Base-by-base conservation (phyloP, 352 stramenopile genomes). In the Pythium sukuiense region DNA sequence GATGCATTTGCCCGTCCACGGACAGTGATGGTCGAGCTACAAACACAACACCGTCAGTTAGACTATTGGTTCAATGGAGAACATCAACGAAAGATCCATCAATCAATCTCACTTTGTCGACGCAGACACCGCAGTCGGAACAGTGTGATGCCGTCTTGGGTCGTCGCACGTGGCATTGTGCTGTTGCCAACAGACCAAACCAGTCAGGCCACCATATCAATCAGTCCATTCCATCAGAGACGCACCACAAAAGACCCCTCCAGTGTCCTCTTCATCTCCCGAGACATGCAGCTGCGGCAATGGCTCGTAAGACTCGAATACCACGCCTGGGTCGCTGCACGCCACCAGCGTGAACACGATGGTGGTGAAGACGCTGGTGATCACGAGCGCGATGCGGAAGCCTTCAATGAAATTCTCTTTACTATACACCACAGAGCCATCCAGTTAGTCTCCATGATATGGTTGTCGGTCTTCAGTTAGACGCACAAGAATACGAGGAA, bases 21-120 rank as follows among this genome's bases (percentile, higher is more conserved):
- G 83, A 57, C 83, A 92, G 56, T 92, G 83, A 67, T 92, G 83
- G 59, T 92, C 83, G 65, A 97, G 73, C 85, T 95, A 43, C 55
- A 6, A 65, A 32, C n/a, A 27, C 20, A 57, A 33, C 13, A 59
- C 35, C 3, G 20, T 45, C 9, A 27, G 52, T 46, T 27, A 53
- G 29, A 46, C 9, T 18, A 24, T 50, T 13, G 30, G 24, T 63
- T 33, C 54, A 11, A 63, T 24, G 20, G 20, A 32, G 12, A 12
- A 70, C 39, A 59, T 1, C 6, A 11, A 27, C 5, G 37, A 48
- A n/a, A 26, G n/a, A 18, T 26, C 39, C 20, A 57, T 33, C 49
- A 16, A 6, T 43, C 55, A 50, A 46, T 12, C 33, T 55, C 13
- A 93, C 85, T 72, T 87, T 74, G 49, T 74, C 60, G 12, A 94